Conservation (phyloP, 1,284 basidiomycete species). For the Cutaneotrichosporon cavernicola region DNA sequence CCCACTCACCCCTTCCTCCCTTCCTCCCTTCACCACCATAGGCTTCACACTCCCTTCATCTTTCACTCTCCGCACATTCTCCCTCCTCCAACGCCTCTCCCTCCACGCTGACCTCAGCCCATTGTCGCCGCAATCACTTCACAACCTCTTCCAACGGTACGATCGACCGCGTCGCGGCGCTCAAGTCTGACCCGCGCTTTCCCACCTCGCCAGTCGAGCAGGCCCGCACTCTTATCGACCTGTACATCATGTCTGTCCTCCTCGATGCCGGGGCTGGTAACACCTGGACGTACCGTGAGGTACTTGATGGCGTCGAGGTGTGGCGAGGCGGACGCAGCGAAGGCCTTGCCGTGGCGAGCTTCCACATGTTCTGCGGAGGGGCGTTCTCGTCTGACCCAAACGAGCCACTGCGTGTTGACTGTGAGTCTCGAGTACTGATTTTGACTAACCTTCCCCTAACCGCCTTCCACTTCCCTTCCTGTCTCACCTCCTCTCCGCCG, state of each 20-base stretch:
- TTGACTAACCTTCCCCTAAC: no score
- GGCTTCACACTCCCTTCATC: neutral
- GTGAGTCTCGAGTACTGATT: conserved; percentile 53
- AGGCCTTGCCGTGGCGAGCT: conserved; percentile 85
- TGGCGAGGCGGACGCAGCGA: conserved; percentile 73
- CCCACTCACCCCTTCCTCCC: neutral
- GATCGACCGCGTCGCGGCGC: conserved; percentile 59
- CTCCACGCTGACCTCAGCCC: conserved; percentile 54
- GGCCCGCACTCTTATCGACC: conserved; percentile 74
- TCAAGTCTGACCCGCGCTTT: conserved; percentile 50
- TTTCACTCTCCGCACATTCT: neutral
- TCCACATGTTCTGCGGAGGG: conserved; percentile 83
- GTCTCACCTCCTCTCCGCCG: neutral
- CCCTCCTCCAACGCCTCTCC: neutral
- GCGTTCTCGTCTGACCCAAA: conserved; percentile 68
- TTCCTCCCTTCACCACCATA: neutral
- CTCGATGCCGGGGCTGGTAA: conserved; percentile 91
- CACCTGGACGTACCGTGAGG: conserved; percentile 74
- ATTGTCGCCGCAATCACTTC: conserved; percentile 88
- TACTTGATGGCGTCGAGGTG: conserved; percentile 26
- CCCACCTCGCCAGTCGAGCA: conserved; percentile 59
- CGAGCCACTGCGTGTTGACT: conserved; percentile 70
- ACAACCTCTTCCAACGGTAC: conserved; percentile 55
- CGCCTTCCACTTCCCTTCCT: neutral
- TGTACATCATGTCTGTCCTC: conserved; percentile 88